phyloP scores from a whole-genome alignment of 2,329 filamentous ascomycete species.

The Tolypocladium ovalisporum region DNA sequence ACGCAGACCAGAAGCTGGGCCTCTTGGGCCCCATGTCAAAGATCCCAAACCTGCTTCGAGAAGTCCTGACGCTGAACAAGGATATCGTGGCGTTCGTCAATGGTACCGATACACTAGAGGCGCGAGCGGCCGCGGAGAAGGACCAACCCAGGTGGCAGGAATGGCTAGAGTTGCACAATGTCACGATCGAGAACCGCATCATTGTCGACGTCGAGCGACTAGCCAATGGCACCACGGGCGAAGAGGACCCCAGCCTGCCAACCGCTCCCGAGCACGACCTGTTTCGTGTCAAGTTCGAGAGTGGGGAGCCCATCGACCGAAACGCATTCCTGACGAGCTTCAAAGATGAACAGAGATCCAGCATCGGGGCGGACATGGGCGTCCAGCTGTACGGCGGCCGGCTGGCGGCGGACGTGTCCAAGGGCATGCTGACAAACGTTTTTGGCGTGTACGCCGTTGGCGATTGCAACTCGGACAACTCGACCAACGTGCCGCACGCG shows the following conservation, averaged over 20 bases:
- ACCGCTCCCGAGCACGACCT: slow-evolving; percentile 38
- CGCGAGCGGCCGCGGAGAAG: slow-evolving; percentile 25
- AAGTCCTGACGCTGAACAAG: slow-evolving; percentile 42
- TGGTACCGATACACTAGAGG: slow-evolving; percentile 39
- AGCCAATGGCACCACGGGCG: slow-evolving; percentile 22
- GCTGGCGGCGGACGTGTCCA: slow-evolving; percentile 27
- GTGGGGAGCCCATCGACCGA: slow-evolving; percentile 32
- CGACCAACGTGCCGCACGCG: slow-evolving; percentile 50
- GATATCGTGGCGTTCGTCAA: slow-evolving; percentile 49
- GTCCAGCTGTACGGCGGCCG: slow-evolving; percentile 32
- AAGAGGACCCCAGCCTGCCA: slow-evolving; percentile 28
- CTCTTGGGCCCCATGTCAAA: slow-evolving; percentile 35
- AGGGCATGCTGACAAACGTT: slow-evolving; percentile 39
- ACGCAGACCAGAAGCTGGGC: slow-evolving; percentile 46
- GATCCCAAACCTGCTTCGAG: slow-evolving; percentile 32
- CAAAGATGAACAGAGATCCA: slow-evolving; percentile 33
- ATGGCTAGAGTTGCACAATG: slow-evolving; percentile 37
- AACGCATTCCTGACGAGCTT: slow-evolving; percentile 42
- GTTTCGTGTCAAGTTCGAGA: slow-evolving; percentile 42
- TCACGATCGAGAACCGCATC: slow-evolving; percentile 44
- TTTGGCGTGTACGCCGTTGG: slow-evolving; percentile 46
- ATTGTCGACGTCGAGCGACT: slow-evolving; percentile 38
- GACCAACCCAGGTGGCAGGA: slow-evolving; percentile 34
- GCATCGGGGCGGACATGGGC: slow-evolving; percentile 34
- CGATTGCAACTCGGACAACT: slow-evolving; percentile 48